Base-by-base conservation (phyloP, 2,329 filamentous ascomycete species). In the Emergomyces africanus region DNA sequence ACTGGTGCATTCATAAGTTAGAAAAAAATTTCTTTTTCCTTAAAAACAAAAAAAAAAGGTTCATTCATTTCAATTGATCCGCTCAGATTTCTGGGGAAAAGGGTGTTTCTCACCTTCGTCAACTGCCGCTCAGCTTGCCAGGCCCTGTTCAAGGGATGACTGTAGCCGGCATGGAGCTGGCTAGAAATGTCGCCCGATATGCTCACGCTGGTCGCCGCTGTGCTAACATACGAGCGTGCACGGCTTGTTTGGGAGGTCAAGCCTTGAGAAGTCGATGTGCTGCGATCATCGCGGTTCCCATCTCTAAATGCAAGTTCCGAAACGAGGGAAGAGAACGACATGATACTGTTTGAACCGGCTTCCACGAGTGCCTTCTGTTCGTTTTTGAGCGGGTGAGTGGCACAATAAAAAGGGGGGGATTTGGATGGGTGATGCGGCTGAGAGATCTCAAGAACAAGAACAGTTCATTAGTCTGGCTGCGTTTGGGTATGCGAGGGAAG, bases 121-220 rank as follows among this genome's bases (percentile, higher is more conserved):
- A 94, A 79, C 75, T 92, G 88, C 65, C 87, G 82, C 76, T 92
- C 88, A 39, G 88, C 85, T 73, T 94, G 89, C 89, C 89, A 94
- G 66, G 85, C 81, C 64, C 89, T 81, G 60, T 87, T 86, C 59
- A 94, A 79, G 53, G 89, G 87, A 67, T 94, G 88, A 67, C 84
- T 86, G 74, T 92, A 92, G 60, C 89, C 89, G 57, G 88, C 86
- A 69, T 94, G 89, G 48, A 92, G 81, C 74, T 92, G 88, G 72
- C 87, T 91, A 15, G 86, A 86, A 65, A 94, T 91, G 67, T 91
- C 88, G 6, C 77, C 77, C 20, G 77, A 75, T 50, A 79, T 78
- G 70, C 77, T 79, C 48, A 79, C 76, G 62, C 76, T 78, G 37
- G 77, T 79, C 5, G 77, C 76, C 48, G 74, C 68, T 37, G 77